A percentile compares a stretch with the other conserved stretches of the same genome.
phyloP scores from a whole-genome alignment of 2,329 filamentous ascomycete species.

The Didymella pomorum region DNA sequence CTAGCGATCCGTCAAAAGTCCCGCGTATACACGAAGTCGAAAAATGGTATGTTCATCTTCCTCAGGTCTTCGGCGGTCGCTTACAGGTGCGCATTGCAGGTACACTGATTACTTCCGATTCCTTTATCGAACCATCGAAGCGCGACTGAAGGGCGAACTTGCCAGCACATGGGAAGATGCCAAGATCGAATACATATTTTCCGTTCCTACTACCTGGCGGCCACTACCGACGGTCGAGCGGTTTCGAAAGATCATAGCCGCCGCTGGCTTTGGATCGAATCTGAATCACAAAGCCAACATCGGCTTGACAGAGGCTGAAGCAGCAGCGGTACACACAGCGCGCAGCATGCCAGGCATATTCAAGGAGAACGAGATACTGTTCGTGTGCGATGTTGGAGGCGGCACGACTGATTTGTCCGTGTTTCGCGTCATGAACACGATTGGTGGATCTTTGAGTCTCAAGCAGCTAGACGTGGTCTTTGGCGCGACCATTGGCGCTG shows the following conservation, averaged over 20 bases:
- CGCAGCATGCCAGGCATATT: slow-evolving; percentile 20
- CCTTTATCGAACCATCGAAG: slow-evolving; percentile 60
- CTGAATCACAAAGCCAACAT: slow-evolving; percentile 52
- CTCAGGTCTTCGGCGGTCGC: neutral
- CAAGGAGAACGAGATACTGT: slow-evolving; percentile 52
- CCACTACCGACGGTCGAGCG: slow-evolving; percentile 60
- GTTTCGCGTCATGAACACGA: slow-evolving; percentile 41
- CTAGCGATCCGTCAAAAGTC: slow-evolving; percentile 19
- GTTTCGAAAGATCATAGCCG: slow-evolving; percentile 58
- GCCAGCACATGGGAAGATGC: slow-evolving; percentile 52
- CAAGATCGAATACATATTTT: slow-evolving; percentile 63
- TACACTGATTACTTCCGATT: slow-evolving; percentile 58
- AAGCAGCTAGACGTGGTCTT: slow-evolving; percentile 51
- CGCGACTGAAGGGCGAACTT: slow-evolving; percentile 47
- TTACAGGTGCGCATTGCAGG: slow-evolving; percentile 52
- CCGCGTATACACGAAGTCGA: slow-evolving; percentile 56
- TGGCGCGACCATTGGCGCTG: slow-evolving; percentile 48
- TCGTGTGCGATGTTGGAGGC: slow-evolving; percentile 62
- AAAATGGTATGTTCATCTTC: slow-evolving; percentile 35
- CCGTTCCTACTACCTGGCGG: slow-evolving; percentile 66
- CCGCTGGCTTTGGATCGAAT: slow-evolving; percentile 59
- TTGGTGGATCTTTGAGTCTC: slow-evolving; percentile 27
- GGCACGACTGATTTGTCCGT: slow-evolving; percentile 57
- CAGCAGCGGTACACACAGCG: slow-evolving; percentile 60
- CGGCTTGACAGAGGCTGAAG: slow-evolving; percentile 63